phyloP scores from a whole-genome alignment of 805 yeast species.

The Kluyveromyces aestuarii region DNA sequence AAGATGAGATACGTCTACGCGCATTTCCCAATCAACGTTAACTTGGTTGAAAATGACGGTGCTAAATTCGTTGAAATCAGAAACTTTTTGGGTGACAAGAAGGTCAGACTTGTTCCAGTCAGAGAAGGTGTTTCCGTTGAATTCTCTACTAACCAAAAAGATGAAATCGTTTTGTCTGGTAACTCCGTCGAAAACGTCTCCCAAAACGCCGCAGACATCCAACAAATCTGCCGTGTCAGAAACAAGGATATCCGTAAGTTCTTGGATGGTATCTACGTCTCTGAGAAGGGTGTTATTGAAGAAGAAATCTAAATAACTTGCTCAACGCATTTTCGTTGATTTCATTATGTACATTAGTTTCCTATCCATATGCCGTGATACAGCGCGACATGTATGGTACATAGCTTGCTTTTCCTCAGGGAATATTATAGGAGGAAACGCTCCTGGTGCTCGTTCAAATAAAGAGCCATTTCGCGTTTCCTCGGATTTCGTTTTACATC shows the following conservation, averaged over 20 bases:
- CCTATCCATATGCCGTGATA: background rate
- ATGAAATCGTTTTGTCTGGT: constrained; percentile 87
- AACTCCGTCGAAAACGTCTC: constrained; percentile 97
- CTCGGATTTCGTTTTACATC: constrained; percentile 1
- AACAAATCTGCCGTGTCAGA: constrained; percentile 96
- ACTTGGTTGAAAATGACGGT: constrained; percentile 75
- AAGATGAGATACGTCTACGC: constrained; percentile 99
- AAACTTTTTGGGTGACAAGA: constrained; percentile 99
- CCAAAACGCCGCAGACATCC: constrained; percentile 96
- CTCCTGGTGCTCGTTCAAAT: constrained; percentile 20
- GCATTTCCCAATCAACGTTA: constrained; percentile 99
- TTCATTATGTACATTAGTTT: background rate
- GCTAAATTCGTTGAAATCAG: constrained; percentile 81
- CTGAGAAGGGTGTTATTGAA: constrained; percentile 83
- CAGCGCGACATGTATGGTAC: background rate
- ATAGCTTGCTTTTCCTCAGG: background rate
- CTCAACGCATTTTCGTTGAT: background rate
- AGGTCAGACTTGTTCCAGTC: constrained; percentile 81
- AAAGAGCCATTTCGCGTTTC: constrained; percentile 21
- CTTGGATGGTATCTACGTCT: constrained; percentile 99
- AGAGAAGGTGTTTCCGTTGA: constrained; percentile 84
- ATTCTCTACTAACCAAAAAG: constrained; percentile 79
- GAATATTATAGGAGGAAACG: constrained; percentile 13
- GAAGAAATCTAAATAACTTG: constrained; percentile 36
- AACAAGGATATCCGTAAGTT: constrained; percentile 99